phyloP scores from a whole-genome alignment of 129 eudicot species.

The Flaveria robusta region DNA sequence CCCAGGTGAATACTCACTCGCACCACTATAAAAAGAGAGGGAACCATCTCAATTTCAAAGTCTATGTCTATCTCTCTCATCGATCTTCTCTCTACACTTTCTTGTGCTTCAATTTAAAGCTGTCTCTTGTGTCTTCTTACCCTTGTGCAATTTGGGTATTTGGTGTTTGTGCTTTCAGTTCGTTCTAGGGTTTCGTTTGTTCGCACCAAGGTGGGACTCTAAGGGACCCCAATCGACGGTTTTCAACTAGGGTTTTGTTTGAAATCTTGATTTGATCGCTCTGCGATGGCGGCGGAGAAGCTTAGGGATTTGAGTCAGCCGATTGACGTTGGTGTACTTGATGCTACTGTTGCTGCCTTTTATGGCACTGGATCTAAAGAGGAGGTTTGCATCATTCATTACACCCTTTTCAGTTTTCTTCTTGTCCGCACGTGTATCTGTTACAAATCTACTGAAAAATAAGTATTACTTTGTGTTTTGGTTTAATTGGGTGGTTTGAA shows the following conservation, averaged over 20 bases:
- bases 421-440: constrained; percentile 1
- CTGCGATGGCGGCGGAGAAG: constrained; percentile 91
- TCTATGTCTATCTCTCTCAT: constrained; percentile 34
- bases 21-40: constrained; percentile 41
- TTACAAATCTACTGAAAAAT: background rate
- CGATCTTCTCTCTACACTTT: constrained; percentile 3
- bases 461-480: background rate
- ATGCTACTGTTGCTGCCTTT: constrained; percentile 92
- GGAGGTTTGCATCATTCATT: constrained; percentile 54
- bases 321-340: constrained; percentile 78
- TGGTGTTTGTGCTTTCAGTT: background rate
- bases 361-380: constrained; percentile 98
- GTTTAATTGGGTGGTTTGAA: background rate
- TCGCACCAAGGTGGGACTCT: constrained; percentile 6
- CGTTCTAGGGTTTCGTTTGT: constrained; percentile 37
- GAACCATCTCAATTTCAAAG: constrained; percentile 39
- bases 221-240: background rate
- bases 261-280: constrained; percentile 13
- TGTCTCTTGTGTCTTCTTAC: constrained; percentile 36
- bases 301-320: constrained; percentile 88
- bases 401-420: background rate
- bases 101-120: constrained; percentile 82
- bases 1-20: constrained; percentile 17
- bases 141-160: constrained; percentile 21
- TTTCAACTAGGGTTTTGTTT: constrained; percentile 51